Evolutionary conservation across 106 monocot genomes (phyloP), one percentile per base, ranked within the genome.

Genomic region (Alisma plantagoaquatica): DNA sequence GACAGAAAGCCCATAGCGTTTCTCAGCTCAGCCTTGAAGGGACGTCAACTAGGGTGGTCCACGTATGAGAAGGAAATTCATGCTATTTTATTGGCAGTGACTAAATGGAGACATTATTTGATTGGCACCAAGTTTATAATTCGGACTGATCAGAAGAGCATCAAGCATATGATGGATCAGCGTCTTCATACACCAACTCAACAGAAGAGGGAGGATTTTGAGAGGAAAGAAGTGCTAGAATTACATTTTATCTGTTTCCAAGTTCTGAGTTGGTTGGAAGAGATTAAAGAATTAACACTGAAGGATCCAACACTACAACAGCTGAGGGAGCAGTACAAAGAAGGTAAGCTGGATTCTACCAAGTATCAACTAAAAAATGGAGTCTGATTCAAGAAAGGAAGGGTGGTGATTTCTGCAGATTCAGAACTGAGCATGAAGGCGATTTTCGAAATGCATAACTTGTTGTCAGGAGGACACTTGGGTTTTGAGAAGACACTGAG

Each of bases 31-130:
- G 27, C 14, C 1, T 29, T 46, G 3, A 18, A 15, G 10, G 15
- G 14, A 2, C 28, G 3, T 1, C 29, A 19, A 27, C 29, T 29
- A 8, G 16, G 24, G 3, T 16, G 1, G 3, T 46, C 2, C 2
- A 29, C 46, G 0, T 60, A 60, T 28, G 1, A 60, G 20, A 60
- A 45, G 17, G 46, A 60, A 27, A 27, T 60, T 15, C 4, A 29
- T 1, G 0, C 60, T 3, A 46, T 20, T 2, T 14, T 60, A 7
- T 2, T 12, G 12, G 45, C 48, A 21, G 21, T 49, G 9, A 27
- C n/a, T 3, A 61, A 48, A 21, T 60, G 60, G 29, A 0, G 29
- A 4, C 11, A 14, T 2, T 43, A 43, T 15, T 18, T 60, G 3
- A 27, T 46, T 0, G 17, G 27, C 1, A 10, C 3, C 0, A 25